phyloP scores from a whole-genome alignment of 768 basidiomycete genomes.

The Trametes cubensis region DNA sequence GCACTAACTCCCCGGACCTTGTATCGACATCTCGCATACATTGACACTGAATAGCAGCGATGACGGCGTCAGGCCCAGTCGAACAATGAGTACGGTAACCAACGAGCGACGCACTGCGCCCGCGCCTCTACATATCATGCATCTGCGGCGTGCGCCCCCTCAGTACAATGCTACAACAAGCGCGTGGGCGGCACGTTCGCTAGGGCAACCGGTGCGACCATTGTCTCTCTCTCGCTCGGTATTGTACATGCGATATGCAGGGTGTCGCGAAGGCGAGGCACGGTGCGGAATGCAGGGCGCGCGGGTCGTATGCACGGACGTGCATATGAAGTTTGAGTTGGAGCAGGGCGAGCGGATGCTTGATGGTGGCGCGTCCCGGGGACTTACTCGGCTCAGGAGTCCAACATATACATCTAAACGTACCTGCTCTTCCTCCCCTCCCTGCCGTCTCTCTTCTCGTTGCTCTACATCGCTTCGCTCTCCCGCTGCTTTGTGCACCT shows the following conservation, averaged over 20 bases:
- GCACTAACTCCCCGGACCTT: background rate
- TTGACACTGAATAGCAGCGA: too few relatives aligned
- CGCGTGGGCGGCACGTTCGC: background rate
- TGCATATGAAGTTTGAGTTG: conserved; percentile 8
- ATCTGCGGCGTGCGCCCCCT: background rate
- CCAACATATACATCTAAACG: conserved; percentile 18
- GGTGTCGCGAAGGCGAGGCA: background rate
- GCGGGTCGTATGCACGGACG: background rate
- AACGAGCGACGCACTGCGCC: background rate
- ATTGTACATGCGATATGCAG: too few relatives aligned
- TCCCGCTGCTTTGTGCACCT: background rate
- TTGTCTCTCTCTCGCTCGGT: background rate
- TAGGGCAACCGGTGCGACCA: background rate
- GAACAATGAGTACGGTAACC: too few relatives aligned
- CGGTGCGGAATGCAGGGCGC: conserved; percentile 8
- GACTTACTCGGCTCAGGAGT: conserved; percentile 19
- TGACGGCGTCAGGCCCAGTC: too few relatives aligned
- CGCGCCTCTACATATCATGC: background rate
- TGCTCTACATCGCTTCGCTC: background rate
- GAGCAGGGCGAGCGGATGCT: conserved; percentile 7
- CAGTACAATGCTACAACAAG: background rate
- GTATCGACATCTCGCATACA: background rate
- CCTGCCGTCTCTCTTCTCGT: background rate
- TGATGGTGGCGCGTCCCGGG: conserved; percentile 23
- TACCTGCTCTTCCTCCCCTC: background rate